Evolutionary conservation across 1,284 basidiomycete genomes (phyloP).

Genomic region (Prillingera fragicola): DNA sequence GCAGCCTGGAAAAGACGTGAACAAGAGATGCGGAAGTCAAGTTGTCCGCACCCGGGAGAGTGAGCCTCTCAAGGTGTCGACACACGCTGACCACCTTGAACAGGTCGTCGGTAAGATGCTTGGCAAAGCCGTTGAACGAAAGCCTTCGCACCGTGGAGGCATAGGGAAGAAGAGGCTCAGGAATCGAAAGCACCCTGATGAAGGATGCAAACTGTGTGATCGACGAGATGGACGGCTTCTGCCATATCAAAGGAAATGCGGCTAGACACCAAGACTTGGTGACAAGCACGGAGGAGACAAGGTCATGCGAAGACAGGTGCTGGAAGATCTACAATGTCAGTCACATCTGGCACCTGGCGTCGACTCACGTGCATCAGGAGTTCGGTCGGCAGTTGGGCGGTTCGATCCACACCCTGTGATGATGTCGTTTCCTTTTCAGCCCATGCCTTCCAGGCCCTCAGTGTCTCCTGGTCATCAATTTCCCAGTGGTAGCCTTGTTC

Average conservation of each 20-base stretch:
- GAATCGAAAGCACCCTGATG: slow-evolving; percentile 24
- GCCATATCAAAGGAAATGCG: slow-evolving; percentile 91
- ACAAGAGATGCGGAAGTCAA: slow-evolving; percentile 66
- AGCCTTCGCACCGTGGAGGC: slow-evolving; percentile 81
- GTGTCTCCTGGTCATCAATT: not conserved
- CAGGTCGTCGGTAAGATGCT: slow-evolving; percentile 70
- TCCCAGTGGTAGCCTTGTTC: slow-evolving; percentile 1
- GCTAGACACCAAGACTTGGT: slow-evolving; percentile 92
- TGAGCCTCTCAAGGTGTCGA: slow-evolving; percentile 81
- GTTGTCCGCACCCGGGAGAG: slow-evolving; percentile 73
- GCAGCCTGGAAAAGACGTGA: slow-evolving; percentile 63
- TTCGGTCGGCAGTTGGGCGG: slow-evolving; percentile 66
- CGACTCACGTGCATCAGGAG: slow-evolving; percentile 56
- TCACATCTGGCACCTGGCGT: not conserved
- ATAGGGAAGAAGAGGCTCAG: slow-evolving; percentile 75
- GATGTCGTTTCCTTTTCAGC: slow-evolving; percentile 12
- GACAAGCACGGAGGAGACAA: slow-evolving; percentile 72
- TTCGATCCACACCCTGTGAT: slow-evolving; percentile 4
- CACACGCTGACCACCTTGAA: slow-evolving; percentile 71
- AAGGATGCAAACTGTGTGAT: slow-evolving; percentile 50
- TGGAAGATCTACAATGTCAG: slow-evolving; percentile 65
- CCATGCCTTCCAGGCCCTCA: slow-evolving; percentile 4
- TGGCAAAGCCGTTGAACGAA: slow-evolving; percentile 73
- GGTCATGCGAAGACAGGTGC: slow-evolving; percentile 67
- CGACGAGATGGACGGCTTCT: slow-evolving; percentile 70